Base-by-base conservation (phyloP, 1,284 basidiomycete genomes). In the Meira miltonrushii region DNA sequence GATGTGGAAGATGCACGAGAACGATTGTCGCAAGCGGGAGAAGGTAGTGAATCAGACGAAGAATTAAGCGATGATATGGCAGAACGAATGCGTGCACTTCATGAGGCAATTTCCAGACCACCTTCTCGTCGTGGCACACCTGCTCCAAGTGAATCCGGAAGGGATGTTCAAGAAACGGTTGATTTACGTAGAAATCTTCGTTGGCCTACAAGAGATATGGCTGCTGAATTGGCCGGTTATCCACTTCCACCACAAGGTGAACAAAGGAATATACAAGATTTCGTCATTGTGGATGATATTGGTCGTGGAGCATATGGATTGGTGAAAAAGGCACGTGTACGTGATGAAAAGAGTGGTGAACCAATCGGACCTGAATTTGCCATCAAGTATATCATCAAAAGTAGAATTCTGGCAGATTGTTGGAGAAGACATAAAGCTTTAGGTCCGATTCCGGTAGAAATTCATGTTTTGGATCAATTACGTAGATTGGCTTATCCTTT, bases 331-430 rank as follows among this genome's bases (percentile, higher is more conserved):
- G 94, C 87, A 1, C 83, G 89, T 60, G 88, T 92, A 76, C 88
- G 87, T 70, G 84, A 84, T 40, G 2, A 21, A 23, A 28, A 25
- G 3, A 43, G 33, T n/a, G 50, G 50, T 28, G 28, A 56, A 4
- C 46, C 60, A 3, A 47, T 55, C 11, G 73, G 83, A 77, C 81
- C 83, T 7, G 80, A 82, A 59, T 81, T 96, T 58, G 87, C 97
- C 67, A 92, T 97, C 82, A 98, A 98, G 78, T 94, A 96, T 79
- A 88, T 98, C 74, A 94, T 97, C 83, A 98, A 98, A 81, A 92
- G 90, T 58, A 88, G 93, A 55, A 98, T 98, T 62, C 84, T 98
- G 52, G 95, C 94, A 19, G 94, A 98, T 80, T 98, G 93, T 78
- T 98, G 95, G 95, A 96, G 82, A 87, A 89, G 80, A 74, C 95